These are phyloP conservation scores for Lyophyllum decastes DNA, from an alignment of 768 basidiomycete genomes.

Conservation along the genomic window DNA sequence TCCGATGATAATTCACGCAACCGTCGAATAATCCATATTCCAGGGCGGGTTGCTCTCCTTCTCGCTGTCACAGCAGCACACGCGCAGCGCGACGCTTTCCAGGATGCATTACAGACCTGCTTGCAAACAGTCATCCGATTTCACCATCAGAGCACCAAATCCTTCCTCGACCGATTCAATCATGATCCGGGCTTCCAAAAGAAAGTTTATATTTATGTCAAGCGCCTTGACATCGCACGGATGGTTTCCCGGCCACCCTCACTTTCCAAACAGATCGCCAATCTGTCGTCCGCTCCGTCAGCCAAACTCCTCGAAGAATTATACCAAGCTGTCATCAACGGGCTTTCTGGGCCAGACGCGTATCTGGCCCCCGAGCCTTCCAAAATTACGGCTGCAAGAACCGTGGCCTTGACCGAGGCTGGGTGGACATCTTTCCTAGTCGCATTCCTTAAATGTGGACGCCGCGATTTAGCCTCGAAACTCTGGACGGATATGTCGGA, in stretches of 20 bases:
- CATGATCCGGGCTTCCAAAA: slow-evolving; percentile 33
- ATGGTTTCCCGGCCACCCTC: slow-evolving; percentile 50
- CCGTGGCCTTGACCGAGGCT: slow-evolving; percentile 54
- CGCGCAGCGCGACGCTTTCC: slow-evolving; percentile 59
- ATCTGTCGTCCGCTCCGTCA: slow-evolving; percentile 39
- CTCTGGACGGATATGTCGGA: slow-evolving; percentile 70
- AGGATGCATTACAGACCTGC: slow-evolving; percentile 49
- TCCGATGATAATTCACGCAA: slow-evolving; percentile 22
- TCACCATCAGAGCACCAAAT: slow-evolving; percentile 30
- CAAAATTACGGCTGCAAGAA: slow-evolving; percentile 34
- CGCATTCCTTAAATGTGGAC: slow-evolving; percentile 58
- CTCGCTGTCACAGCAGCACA: slow-evolving; percentile 61
- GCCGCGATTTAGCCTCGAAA: slow-evolving; percentile 56
- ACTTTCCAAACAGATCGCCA: slow-evolving; percentile 51
- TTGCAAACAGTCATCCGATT: slow-evolving; percentile 40
- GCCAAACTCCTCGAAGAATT: slow-evolving; percentile 39
- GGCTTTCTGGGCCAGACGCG: slow-evolving; percentile 49
- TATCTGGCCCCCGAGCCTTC: slow-evolving; percentile 52
- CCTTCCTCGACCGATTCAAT: slow-evolving; percentile 40
- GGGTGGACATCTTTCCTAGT: slow-evolving; percentile 69
- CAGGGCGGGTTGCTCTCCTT: slow-evolving; percentile 41
- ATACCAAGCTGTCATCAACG: slow-evolving; percentile 53
- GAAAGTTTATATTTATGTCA: slow-evolving; percentile 46
- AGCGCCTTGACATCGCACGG: slow-evolving; percentile 51
- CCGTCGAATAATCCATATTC: slow-evolving; percentile 17